Evolutionary conservation across 768 basidiomycete species (phyloP), one percentile per base, ranked within the genome.

Genomic region (Kondoa subrosea): DNA sequence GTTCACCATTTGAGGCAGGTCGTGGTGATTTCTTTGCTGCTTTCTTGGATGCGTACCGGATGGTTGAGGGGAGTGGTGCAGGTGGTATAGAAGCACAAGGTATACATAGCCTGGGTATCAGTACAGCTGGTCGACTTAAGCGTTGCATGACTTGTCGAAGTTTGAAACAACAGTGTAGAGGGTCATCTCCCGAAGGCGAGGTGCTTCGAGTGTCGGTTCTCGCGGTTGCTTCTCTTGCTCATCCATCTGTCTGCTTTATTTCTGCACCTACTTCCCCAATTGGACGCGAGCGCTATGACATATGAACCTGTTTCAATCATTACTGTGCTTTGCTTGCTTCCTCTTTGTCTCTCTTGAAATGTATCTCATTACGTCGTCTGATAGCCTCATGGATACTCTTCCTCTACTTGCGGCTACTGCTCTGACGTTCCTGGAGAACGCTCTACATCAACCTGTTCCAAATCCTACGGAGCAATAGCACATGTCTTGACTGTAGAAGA

Each of bases 361-460:
- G 25, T 60, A 27, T 50, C 40, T 50, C 21, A 8, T 50, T 27
- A 25, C 14, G 4, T 25, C 14, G 14, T 25, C 30, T 25, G 58
- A 12, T 31, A 59, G 58, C 58, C 58, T 15, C 29, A 59, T 31
- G 58, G 25, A 4, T 59, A 59, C 29, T 69, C 68, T 4, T 60
- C 56, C 65, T 64, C 60, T 15, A 71, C 58, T 17, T 69, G 68
- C 33, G 66, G 69, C 3, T 66, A 67, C 31, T 71, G 66, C 61
- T 59, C 34, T 29, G 32, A n/a, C n/a, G n/a, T 65, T 16, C 29
- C 70, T 32, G 64, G 60, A 14, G 56, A 67, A 33, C 61, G 69
- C 8, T 66, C 57, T 3, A 30, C 57, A 34, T 26, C 3, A 14
- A 65, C 64, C 31, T 56, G n/a, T 30, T 57, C 31, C 34, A 67